These are phyloP conservation scores for Haberlea rhodopensis DNA, from an alignment of 257 asterid genomes.

Conservation along the genomic window DNA sequence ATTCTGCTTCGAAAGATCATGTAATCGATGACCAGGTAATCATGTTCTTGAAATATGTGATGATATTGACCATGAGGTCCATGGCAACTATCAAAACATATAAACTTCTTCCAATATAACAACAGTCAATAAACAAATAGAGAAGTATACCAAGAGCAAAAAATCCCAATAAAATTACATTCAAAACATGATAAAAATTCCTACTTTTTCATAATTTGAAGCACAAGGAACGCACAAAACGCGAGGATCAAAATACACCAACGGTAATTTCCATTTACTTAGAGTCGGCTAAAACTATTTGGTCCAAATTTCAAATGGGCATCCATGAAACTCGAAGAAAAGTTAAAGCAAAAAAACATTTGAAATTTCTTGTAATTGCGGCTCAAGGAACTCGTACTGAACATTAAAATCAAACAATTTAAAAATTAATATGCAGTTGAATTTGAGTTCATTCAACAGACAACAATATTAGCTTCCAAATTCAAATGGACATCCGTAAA, in stretches of 20 bases:
- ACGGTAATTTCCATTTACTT: not conserved
- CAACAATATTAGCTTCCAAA: not conserved
- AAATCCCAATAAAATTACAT: not conserved
- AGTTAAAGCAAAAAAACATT: too few relatives aligned
- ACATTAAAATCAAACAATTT: too few relatives aligned
- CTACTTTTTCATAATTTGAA: slow-evolving; percentile 23
- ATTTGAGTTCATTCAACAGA: slow-evolving; percentile 6
- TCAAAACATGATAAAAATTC: slow-evolving; percentile 4
- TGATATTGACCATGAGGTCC: not conserved
- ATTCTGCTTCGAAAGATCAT: not conserved
- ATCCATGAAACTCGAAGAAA: too few relatives aligned
- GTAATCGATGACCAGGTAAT: slow-evolving; percentile 1
- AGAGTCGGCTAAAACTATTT: not conserved
- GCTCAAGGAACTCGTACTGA: too few relatives aligned
- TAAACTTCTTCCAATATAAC: not conserved
- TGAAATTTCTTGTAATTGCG: too few relatives aligned
- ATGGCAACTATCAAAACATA: not conserved
- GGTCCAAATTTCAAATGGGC: slow-evolving; percentile 9
- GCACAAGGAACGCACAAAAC: slow-evolving; percentile 7
- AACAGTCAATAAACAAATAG: not conserved
- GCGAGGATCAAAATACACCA: not conserved
- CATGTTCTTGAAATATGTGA: not conserved
- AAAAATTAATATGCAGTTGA: too few relatives aligned
- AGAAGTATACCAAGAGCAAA: not conserved
- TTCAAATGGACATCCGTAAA: not conserved